Evolutionary conservation across 2,329 filamentous ascomycete genomes (phyloP), one percentile per base, ranked within the genome.

Genomic region (Hirsutella minnesotensis): DNA sequence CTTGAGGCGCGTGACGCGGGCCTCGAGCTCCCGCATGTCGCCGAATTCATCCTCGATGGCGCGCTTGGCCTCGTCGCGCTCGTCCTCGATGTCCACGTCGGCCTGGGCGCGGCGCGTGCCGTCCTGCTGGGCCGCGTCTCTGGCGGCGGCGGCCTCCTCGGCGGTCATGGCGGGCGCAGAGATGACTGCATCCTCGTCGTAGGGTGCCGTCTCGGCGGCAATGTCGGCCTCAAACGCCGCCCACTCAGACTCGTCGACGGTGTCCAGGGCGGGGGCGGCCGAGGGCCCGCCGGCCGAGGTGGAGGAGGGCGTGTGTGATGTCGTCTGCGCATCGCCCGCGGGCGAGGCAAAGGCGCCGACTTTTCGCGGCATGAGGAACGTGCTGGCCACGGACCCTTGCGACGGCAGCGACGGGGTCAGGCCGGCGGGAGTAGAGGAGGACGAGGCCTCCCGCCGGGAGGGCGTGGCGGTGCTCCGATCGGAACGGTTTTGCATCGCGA

Each of bases 151-250:
- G 0, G 82, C 50, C 52, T 86, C 75, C 4, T 76, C 75, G 0
- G 77, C 72, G 3, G 77, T 76, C 56, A 87, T 67, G 3, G 81
- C 81, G 0, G 81, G 78, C 0, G 82, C 83, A 2, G 74, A 79
- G 49, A 87, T 86, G 3, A 79, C 75, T 7, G 76, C 79, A 45
- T 73, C 69, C 35, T 61, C 56, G 19, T 58, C 53, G 47, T 61
- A 61, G 3, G 63, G 53, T 2, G 55, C 55, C 22, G 58, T 51
- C 20, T 66, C 56, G 24, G 66, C 63, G 16, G 79, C 82, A 43
- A 94, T 79, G 42, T 94, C 86, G 3, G 84, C 83, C 58, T 95
- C 83, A 56, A 94, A 94, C 9, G 86, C 85, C 2, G 85, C 83
- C 84, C 85, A 92, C 61, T 92, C 85, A 42, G 81, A 77, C 55